Base-by-base conservation (phyloP, 208 protist genomes). In the Acanthamoeba healyi region DNA sequence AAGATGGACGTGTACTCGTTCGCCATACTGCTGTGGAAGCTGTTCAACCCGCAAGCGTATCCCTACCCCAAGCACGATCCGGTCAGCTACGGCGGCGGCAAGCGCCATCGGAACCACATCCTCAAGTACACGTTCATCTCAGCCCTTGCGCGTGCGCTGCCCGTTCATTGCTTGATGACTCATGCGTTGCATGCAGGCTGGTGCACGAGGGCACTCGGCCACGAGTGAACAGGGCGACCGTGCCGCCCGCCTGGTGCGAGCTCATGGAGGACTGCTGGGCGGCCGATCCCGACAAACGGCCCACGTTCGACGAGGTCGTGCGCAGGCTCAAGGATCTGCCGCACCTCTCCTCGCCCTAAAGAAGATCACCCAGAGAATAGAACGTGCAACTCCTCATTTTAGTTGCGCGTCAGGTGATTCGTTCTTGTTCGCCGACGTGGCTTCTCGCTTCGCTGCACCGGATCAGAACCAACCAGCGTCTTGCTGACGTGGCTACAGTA, bases 1-100 rank as follows among this genome's bases (percentile, higher is more conserved):
- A 70, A 74, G 87, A 92, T 92, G 87, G 87, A 92, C 65, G 87
- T 92, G 58, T 92, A 79, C 38, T 79, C 61, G 14, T 92, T 92
- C 32, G 87, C 26, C 38, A 92, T 92, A 17, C 58, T 92, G 24
- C 87, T 92, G 58, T 92, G 87, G 87, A 49, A 77, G 87, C 87
- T 92, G 51, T 92, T 92, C 49, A 63, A 92, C 49, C 87, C 87
- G 19, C 14, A 38, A 6, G 54, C 40, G n/a, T 92, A 92, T 32
- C 87, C 87, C 42, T 92, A 77, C 34, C 54, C 54, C 12, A 70
- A 92, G 56, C 65, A 58, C 40, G 38, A 77, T 34, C 58, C 87
- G 0, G 87, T 92, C 29, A 70, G 29, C 61, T 44, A 58, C 40
- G 87, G 87, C 32, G 42, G 32, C 58, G 65, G 32, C 32, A 92